Conservation (phyloP, 2,329 filamentous ascomycete genomes). For the Escovopsis weberi region DNA sequence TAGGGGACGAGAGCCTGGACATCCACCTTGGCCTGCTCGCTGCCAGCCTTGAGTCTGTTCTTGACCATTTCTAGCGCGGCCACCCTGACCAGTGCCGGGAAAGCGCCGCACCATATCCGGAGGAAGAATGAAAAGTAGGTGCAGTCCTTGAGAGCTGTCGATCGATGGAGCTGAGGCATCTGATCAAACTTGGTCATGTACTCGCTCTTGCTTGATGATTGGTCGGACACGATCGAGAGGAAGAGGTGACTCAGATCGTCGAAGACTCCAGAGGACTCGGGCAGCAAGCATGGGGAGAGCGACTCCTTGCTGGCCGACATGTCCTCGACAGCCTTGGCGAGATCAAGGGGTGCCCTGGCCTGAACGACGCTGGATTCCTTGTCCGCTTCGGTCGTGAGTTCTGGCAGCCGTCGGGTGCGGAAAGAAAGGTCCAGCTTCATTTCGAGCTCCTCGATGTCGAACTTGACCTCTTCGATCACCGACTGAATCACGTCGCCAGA, state of each 20-base stretch:
- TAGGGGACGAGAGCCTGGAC: constrained; percentile 78
- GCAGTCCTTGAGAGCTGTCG: constrained; percentile 41
- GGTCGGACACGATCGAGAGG: constrained; percentile 34
- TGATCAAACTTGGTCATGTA: constrained; percentile 38
- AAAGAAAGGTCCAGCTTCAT: constrained; percentile 59
- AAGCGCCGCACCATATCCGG: constrained; percentile 57
- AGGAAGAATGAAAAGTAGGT: constrained; percentile 65
- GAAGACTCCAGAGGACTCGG: constrained; percentile 37
- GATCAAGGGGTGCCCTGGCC: constrained; percentile 19
- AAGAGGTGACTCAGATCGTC: constrained; percentile 45
- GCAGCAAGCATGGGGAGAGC: constrained; percentile 37
- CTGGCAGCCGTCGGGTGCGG: constrained; percentile 38
- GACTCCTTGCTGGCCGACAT: constrained; percentile 18
- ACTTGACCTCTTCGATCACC: constrained; percentile 50
- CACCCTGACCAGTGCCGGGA: constrained; percentile 52
- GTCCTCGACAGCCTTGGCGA: constrained; percentile 25
- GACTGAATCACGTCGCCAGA: constrained; percentile 49
- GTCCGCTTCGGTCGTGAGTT: constrained; percentile 32
- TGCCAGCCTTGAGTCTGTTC: constrained; percentile 37
- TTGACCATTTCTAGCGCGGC: constrained; percentile 54
- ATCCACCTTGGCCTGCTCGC: constrained; percentile 37
- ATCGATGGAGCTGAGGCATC: constrained; percentile 37
- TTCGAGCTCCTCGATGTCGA: constrained; percentile 63
- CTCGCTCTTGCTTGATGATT: constrained; percentile 19
- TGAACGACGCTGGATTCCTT: constrained; percentile 15